These are phyloP conservation scores for Trametes sp. DNA, from an alignment of 1,284 basidiomycete species.

Conservation along the genomic window DNA sequence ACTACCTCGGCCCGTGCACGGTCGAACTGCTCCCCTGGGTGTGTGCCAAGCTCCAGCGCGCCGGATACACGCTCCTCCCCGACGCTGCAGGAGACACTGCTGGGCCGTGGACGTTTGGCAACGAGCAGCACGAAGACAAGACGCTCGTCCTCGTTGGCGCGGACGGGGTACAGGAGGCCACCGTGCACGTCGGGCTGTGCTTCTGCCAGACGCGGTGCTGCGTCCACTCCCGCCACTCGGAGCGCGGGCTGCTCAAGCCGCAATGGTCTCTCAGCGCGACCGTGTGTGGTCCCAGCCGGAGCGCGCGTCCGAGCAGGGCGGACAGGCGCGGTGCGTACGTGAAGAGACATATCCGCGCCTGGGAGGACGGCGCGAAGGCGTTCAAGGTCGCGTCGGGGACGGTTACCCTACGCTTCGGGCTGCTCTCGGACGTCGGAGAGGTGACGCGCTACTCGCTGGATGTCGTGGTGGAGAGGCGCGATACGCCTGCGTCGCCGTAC, in stretches of 20 bases:
- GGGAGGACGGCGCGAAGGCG: slow-evolving; percentile 1
- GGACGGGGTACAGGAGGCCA: background rate
- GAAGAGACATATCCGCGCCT: slow-evolving; percentile 1
- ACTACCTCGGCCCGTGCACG: slow-evolving; percentile 2
- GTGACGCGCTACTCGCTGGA: slow-evolving; percentile 1
- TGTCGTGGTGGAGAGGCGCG: background rate
- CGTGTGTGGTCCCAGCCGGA: background rate
- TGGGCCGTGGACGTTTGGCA: background rate
- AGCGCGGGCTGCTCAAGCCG: background rate
- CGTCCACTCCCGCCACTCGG: background rate
- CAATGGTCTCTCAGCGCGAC: slow-evolving; percentile 4
- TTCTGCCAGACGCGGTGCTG: slow-evolving; percentile 5
- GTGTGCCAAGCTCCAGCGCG: background rate
- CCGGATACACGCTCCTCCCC: background rate
- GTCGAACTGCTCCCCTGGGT: slow-evolving; percentile 8
- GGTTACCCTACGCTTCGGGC: background rate
- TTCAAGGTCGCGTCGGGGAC: background rate
- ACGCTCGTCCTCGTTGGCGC: background rate
- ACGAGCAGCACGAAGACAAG: background rate
- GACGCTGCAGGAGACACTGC: background rate
- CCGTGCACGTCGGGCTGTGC: slow-evolving; percentile 4
- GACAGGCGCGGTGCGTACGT: background rate
- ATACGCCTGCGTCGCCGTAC: background rate
- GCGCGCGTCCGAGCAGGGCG: background rate
- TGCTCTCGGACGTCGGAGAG: background rate